These are phyloP conservation scores for Talaromyces sp. DNA, from an alignment of 2,329 filamentous ascomycete genomes.

Conservation along the genomic window DNA sequence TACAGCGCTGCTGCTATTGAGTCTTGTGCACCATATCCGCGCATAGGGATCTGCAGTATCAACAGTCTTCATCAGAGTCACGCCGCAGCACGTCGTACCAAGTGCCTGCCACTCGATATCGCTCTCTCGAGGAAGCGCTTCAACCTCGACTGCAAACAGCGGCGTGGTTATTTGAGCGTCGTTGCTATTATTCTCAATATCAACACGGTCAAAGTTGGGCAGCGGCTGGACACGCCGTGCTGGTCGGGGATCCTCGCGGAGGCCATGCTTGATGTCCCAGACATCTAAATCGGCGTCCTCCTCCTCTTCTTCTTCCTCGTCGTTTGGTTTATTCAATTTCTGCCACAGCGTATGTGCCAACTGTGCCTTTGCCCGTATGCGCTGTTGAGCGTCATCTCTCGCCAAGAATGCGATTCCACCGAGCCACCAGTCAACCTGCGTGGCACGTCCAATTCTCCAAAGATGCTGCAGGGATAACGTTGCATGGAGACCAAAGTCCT, in stretches of 20 bases:
- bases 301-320: conserved; percentile 37
- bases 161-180: conserved; percentile 51
- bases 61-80: conserved; percentile 16
- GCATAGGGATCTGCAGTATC: conserved; percentile 10
- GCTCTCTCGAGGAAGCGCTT: conserved; percentile 67
- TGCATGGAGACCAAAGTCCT: conserved; percentile 54
- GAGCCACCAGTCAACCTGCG: conserved; percentile 68
- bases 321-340: conserved; percentile 24
- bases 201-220: conserved; percentile 22
- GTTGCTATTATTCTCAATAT: not conserved
- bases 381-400: conserved; percentile 16
- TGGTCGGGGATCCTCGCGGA: conserved; percentile 43
- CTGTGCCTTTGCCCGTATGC: conserved; percentile 28
- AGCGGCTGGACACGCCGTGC: conserved; percentile 17
- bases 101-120: conserved; percentile 79
- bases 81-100: conserved; percentile 46
- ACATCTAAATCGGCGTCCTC: conserved; percentile 44
- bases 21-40: conserved; percentile 18
- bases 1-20: conserved; percentile 16
- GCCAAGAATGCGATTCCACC: conserved; percentile 71
- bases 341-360: conserved; percentile 44
- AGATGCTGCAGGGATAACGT: conserved; percentile 80
- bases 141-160: conserved; percentile 70
- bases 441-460: conserved; percentile 71
- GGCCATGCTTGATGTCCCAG: conserved; percentile 52